Evolutionary conservation across 2,329 filamentous ascomycete genomes (phyloP), one percentile per base, ranked within the genome.

Genomic region (Xylariaceae sp.): DNA sequence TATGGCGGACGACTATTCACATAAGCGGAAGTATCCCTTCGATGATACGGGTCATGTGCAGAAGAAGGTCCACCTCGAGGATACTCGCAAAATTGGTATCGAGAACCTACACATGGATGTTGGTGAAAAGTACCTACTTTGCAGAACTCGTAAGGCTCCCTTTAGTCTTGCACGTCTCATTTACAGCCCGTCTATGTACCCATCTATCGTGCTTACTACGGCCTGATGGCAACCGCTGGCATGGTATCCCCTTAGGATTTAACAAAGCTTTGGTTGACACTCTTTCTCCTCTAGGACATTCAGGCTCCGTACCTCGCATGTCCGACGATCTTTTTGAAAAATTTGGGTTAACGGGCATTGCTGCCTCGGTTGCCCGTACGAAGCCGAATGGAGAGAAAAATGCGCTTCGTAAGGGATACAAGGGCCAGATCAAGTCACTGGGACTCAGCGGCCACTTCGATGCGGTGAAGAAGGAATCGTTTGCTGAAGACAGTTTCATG

Each of bases 381-480:
- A 83, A 86, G 67, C 83, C 84, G 14, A 86, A 86, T 68, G 85
- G 85, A 62, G 82, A 86, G 70, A 88, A 87, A 77, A 88, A 88
- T 67, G 83, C 82, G 61, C 76, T 88, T 47, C 80, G 85, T 21
- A 88, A 88, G 70, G 87, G 85, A 16, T 88, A 88, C 75, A 88
- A 88, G 71, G 84, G 84, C 50, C 83, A 88, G 62, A 85, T 88
- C 70, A 88, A 88, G 75, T 81, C 79, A 44, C 74, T 88, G 29
- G 83, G 83, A 37, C 77, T 88, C 21, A 80, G 80, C 50, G 85
- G 85, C 9, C 81, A 84, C 56, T 88, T 86, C 64, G 85, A 88
- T 64, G 75, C 77, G 2, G 74, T 77, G 23, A 85, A 84, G 73
- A 81, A 83, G 64, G 81, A 85, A 42, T 73, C 77, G 19, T 75